Evolutionary conservation across 257 asterid genomes (phyloP).

Genomic region (Solanum chilense): DNA sequence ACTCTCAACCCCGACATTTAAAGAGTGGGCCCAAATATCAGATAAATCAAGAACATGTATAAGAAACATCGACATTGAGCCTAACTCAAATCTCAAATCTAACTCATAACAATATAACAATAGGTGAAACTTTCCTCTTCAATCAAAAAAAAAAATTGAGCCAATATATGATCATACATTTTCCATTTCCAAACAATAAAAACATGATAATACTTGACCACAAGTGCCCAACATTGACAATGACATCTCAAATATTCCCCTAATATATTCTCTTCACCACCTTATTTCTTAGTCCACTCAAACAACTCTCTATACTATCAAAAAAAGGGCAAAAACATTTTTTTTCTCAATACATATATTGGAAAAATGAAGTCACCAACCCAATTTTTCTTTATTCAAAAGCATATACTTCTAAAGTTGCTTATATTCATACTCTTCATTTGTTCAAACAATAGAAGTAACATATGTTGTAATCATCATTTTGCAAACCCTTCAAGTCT

Average conservation of each 20-base stretch:
- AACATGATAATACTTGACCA: neutral
- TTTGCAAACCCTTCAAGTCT: constrained; percentile 10
- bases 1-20: neutral
- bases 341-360: neutral
- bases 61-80: neutral
- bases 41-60: neutral
- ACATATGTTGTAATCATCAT: constrained; percentile 16
- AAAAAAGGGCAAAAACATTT: neutral
- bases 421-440: constrained; percentile 28
- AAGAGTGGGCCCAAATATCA: neutral
- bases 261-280: constrained; percentile 26
- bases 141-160: neutral
- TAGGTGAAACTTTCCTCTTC: neutral
- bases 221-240: neutral
- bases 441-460: constrained; percentile 26
- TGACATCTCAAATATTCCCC: constrained; percentile 1
- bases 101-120: neutral
- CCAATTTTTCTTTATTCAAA: constrained; percentile 18
- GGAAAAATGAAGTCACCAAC: constrained; percentile 13
- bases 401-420: constrained; percentile 21
- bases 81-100: neutral
- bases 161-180: neutral
- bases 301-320: constrained; percentile 1
- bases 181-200: neutral
- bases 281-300: constrained; percentile 3